phyloP scores from a whole-genome alignment of 208 protist genomes.

The Leishmania tarentolae region DNA sequence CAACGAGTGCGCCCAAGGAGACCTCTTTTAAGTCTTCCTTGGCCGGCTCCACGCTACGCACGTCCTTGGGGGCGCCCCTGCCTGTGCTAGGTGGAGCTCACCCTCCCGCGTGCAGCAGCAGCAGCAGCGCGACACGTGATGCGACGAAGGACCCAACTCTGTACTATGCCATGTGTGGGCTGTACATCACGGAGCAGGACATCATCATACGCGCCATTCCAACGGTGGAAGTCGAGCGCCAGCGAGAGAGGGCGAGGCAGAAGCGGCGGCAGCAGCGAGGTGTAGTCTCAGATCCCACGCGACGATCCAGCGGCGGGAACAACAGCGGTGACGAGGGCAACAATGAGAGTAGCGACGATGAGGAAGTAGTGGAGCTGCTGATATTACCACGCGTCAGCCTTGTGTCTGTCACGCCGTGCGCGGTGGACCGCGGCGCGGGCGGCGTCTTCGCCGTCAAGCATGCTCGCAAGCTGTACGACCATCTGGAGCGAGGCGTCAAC shows the following conservation, averaged over 20 bases:
- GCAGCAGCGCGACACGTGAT: conserved; percentile 10
- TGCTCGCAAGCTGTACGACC: conserved; percentile 28
- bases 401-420: conserved; percentile 26
- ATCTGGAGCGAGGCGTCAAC: conserved; percentile 8
- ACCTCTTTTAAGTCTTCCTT: not conserved
- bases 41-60: not conserved
- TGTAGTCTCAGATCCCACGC: not conserved
- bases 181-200: conserved; percentile 45
- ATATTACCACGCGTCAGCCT: conserved; percentile 32
- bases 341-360: not conserved
- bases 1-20: not conserved
- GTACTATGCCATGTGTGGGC: conserved; percentile 34
- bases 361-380: conserved; percentile 28
- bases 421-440: conserved; percentile 25
- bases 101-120: not conserved
- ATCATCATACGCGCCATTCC: conserved; percentile 28
- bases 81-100: not conserved
- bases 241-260: conserved; percentile 4
- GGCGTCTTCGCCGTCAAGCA: conserved; percentile 30
- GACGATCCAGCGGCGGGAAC: not conserved
- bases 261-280: not conserved
- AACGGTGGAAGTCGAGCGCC: conserved; percentile 23
- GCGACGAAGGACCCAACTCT: conserved; percentile 23
- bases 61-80: not conserved
- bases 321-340: conserved; percentile 2